Conservation (phyloP, 495 filamentous ascomycete species). For the Sporormia fimetaria region DNA sequence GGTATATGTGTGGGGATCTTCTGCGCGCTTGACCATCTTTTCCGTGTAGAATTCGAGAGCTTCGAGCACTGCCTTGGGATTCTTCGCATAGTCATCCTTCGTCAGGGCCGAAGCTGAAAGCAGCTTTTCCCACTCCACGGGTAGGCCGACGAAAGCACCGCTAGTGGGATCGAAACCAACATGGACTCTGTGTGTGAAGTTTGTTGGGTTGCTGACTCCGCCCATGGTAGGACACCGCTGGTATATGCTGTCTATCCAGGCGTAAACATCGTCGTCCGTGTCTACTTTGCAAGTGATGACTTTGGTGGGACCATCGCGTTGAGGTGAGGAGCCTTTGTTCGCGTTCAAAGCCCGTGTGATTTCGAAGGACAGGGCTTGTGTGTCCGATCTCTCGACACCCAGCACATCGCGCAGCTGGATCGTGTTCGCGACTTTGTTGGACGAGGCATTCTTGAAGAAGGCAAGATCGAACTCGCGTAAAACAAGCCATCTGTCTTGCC, state of each 20-base stretch:
- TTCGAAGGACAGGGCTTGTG: slow-evolving; percentile 80
- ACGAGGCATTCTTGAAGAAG: slow-evolving; percentile 76
- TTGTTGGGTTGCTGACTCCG: slow-evolving; percentile 94
- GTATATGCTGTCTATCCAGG: slow-evolving; percentile 97
- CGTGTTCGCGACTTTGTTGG: slow-evolving; percentile 64
- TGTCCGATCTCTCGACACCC: slow-evolving; percentile 74
- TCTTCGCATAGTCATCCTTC: slow-evolving; percentile 93
- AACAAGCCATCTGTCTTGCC: slow-evolving; percentile 82
- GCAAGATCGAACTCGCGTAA: slow-evolving; percentile 80
- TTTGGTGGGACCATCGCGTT: slow-evolving; percentile 63
- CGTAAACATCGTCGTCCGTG: slow-evolving; percentile 88
- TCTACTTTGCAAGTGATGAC: slow-evolving; percentile 82
- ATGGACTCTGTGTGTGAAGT: slow-evolving; percentile 92
- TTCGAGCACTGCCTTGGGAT: slow-evolving; percentile 96
- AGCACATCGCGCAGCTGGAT: slow-evolving; percentile 77
- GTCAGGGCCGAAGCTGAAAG: slow-evolving; percentile 92
- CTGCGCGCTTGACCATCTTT: slow-evolving; percentile 66
- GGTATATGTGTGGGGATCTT: slow-evolving; percentile 68
- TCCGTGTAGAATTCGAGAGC: slow-evolving; percentile 97
- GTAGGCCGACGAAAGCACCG: slow-evolving; percentile 85
- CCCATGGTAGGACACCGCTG: slow-evolving; percentile 94
- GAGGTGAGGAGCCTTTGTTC: slow-evolving; percentile 43
- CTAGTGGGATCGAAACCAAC: slow-evolving; percentile 93
- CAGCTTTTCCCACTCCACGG: slow-evolving; percentile 91
- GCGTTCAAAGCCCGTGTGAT: slow-evolving; percentile 61